phyloP scores from a whole-genome alignment of 2,329 filamentous ascomycete species.

The Trichophyton rubrum region DNA sequence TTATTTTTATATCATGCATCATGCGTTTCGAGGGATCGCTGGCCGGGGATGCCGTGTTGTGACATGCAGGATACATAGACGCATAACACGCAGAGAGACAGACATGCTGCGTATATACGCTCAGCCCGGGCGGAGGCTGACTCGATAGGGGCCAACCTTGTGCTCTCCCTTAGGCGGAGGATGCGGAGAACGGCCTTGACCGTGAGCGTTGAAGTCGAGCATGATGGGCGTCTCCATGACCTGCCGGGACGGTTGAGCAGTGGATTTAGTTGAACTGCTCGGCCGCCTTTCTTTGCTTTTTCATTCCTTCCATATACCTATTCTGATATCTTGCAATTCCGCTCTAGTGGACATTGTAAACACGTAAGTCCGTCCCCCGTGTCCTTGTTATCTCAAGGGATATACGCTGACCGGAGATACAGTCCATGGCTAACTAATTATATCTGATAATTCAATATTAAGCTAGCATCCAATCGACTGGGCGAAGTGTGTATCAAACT shows the following conservation, averaged over 20 bases:
- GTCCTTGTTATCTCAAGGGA: not conserved
- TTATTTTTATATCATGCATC: not conserved
- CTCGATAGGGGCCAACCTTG: not conserved
- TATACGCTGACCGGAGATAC: not conserved
- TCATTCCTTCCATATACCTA: not conserved
- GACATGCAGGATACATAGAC: too few species aligned
- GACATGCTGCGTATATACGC: not conserved
- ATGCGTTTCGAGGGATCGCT: not conserved
- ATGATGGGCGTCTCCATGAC: not conserved
- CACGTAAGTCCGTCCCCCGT: not conserved
- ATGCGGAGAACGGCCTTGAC: not conserved
- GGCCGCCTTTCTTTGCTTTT: not conserved
- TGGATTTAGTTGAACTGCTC: too few species aligned
- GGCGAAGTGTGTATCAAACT: not conserved
- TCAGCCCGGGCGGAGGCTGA: not conserved
- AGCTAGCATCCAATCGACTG: not conserved
- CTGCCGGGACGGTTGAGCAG: not conserved
- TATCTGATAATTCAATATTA: not conserved
- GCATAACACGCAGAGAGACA: not conserved
- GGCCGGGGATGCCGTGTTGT: not conserved
- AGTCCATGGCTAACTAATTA: not conserved
- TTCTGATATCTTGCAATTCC: not conserved
- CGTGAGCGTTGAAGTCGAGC: not conserved
- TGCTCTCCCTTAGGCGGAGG: not conserved
- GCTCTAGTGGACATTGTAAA: not conserved